Conservation (phyloP, 1,284 basidiomycete species). For the Apiotrichum siamense region DNA sequence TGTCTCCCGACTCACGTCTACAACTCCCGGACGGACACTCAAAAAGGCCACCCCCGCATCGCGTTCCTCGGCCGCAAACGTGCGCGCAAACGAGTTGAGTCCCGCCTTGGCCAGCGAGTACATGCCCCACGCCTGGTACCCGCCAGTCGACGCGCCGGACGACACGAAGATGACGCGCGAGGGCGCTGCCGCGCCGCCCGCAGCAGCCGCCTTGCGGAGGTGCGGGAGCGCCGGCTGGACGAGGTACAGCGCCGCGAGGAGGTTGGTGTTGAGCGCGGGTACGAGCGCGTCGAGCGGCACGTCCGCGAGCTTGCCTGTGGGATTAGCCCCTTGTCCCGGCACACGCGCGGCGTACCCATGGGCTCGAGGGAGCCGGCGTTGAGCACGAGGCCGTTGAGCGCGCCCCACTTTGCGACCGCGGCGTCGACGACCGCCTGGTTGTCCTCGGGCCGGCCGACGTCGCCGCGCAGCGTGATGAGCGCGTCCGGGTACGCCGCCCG, state of each 20-base stretch:
- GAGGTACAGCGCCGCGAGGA: conserved; percentile 51
- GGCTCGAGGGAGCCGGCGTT: conserved; percentile 52
- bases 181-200: conserved; percentile 30
- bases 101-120: conserved; percentile 51
- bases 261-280: conserved; percentile 49
- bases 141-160: conserved; percentile 50
- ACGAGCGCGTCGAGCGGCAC: conserved; percentile 22
- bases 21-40: conserved; percentile 52
- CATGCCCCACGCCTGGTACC: conserved; percentile 51
- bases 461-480: conserved; percentile 38
- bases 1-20: conserved; percentile 43
- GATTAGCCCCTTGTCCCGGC: neutral
- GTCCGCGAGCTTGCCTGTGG: conserved; percentile 30
- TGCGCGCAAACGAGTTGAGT: conserved; percentile 51
- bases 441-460: conserved; percentile 45
- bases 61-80: conserved; percentile 52
- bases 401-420: conserved; percentile 48
- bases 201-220: conserved; percentile 40
- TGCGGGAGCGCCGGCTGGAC: conserved; percentile 49
- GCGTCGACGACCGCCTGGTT: conserved; percentile 36
- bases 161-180: conserved; percentile 50
- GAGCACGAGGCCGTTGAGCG: conserved; percentile 50
- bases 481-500: conserved; percentile 30
- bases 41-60: conserved; percentile 44
- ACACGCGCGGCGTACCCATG: conserved; percentile 29